A percentile compares a stretch with the other conserved stretches of the same genome.
phyloP scores from a whole-genome alignment of 306 rosid genomes.

The Trifolium subterraneum region DNA sequence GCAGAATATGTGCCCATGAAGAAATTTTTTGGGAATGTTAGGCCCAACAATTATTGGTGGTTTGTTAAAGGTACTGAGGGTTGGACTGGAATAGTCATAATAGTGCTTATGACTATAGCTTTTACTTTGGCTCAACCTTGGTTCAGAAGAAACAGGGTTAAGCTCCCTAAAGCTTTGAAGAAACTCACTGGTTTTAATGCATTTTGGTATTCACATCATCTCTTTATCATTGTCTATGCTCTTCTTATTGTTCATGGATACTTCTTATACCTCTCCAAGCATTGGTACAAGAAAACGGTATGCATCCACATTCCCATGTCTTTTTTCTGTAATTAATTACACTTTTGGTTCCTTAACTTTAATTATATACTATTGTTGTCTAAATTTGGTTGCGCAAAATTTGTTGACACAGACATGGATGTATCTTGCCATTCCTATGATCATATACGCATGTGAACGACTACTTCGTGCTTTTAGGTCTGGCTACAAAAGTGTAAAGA shows the following conservation, averaged over 20 bases:
- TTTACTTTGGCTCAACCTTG: slow-evolving; percentile 84
- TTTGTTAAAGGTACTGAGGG: slow-evolving; percentile 88
- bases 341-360: neutral
- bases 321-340: neutral
- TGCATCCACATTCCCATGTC: slow-evolving; percentile 11
- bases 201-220: slow-evolving; percentile 94
- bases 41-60: slow-evolving; percentile 90
- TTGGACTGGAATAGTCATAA: slow-evolving; percentile 82
- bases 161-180: slow-evolving; percentile 70
- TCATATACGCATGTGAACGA: slow-evolving; percentile 80
- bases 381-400: slow-evolving; percentile 14
- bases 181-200: slow-evolving; percentile 89
- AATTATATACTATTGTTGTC: neutral
- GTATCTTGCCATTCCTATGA: slow-evolving; percentile 79
- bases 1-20: slow-evolving; percentile 65
- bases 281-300: slow-evolving; percentile 91
- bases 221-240: slow-evolving; percentile 79
- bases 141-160: slow-evolving; percentile 69
- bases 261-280: slow-evolving; percentile 75
- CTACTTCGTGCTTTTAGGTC: slow-evolving; percentile 83
- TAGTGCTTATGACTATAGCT: slow-evolving; percentile 85
- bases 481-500: slow-evolving; percentile 68
- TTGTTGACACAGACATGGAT: slow-evolving; percentile 74
- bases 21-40: slow-evolving; percentile 57
- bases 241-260: slow-evolving; percentile 80